Evolutionary conservation across 331 rosid species (phyloP).

Genomic region (Phaseolus coccineus): DNA sequence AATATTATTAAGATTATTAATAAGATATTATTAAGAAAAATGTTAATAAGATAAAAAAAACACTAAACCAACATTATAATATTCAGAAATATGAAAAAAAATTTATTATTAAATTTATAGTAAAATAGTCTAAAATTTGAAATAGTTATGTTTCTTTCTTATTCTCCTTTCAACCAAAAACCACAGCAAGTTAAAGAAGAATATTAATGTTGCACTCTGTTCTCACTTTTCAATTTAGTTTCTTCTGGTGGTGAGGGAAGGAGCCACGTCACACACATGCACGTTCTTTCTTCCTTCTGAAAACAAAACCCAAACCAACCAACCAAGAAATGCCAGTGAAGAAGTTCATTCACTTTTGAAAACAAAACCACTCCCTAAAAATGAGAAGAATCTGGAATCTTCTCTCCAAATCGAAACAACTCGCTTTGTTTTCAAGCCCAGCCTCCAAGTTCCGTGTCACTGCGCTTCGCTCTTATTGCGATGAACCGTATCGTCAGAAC

Average conservation of each 20-base stretch:
- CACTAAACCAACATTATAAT: no score
- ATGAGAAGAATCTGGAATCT: slow-evolving; percentile 58
- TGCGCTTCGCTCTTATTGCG: slow-evolving; percentile 57
- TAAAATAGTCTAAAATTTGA: no score
- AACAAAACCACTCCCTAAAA: neutral
- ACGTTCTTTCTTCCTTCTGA: neutral
- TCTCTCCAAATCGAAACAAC: slow-evolving; percentile 40
- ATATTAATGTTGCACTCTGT: neutral
- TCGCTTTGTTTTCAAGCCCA: slow-evolving; percentile 41
- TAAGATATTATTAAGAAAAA: no score
- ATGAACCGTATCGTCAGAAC: slow-evolving; percentile 44
- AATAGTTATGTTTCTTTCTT: neutral
- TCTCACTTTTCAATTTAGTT: slow-evolving; percentile 14
- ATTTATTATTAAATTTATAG: no score
- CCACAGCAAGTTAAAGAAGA: neutral
- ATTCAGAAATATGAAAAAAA: no score
- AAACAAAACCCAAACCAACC: neutral
- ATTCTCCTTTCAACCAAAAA: neutral
- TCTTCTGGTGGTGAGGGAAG: slow-evolving; percentile 44
- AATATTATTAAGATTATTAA: no score
- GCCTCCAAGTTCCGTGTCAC: slow-evolving; percentile 38
- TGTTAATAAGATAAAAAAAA: no score
- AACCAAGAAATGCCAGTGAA: neutral
- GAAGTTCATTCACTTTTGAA: slow-evolving; percentile 3
- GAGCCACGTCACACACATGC: slow-evolving; percentile 59